Evolutionary conservation across 768 basidiomycete genomes (phyloP).

Genomic region (Nidularia pulvinata): DNA sequence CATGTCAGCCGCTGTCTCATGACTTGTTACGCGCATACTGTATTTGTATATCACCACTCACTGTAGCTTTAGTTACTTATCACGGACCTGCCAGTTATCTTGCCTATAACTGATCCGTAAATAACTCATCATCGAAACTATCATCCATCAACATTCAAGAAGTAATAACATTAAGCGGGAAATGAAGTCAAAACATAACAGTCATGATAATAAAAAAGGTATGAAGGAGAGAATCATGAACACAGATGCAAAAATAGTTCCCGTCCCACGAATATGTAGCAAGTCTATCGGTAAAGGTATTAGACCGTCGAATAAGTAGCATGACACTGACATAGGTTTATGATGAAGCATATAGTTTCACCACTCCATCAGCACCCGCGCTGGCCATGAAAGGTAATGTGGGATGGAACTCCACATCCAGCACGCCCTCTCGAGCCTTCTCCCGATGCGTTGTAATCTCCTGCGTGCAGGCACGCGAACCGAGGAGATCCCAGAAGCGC

Average conservation of each 20-base stretch:
- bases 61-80: too few species aligned
- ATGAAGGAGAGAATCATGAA: conserved; percentile 20
- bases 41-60: too few species aligned
- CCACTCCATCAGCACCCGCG: conserved; percentile 94
- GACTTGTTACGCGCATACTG: too few species aligned
- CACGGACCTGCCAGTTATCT: too few species aligned
- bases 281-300: conserved; percentile 19
- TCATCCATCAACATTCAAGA: too few species aligned
- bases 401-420: conserved; percentile 85
- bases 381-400: conserved; percentile 87
- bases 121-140: too few species aligned
- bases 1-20: too few species aligned
- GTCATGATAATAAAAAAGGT: conserved; percentile 19
- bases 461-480: conserved; percentile 79
- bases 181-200: conserved; percentile 15
- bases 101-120: too few species aligned
- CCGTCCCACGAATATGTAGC: conserved; percentile 30
- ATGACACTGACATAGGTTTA: conserved; percentile 32
- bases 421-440: conserved; percentile 89
- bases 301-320: conserved; percentile 6
- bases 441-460: conserved; percentile 89
- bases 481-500: conserved; percentile 93
- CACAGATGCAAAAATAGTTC: conserved; percentile 18
- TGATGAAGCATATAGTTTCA: conserved; percentile 90
- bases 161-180: conserved; percentile 2